Percentiles rank a stretch among this genome's conserved stretches.
Evolutionary conservation across 2,329 filamentous ascomycete species (phyloP).

Genomic region (Diaporthe helianthi): DNA sequence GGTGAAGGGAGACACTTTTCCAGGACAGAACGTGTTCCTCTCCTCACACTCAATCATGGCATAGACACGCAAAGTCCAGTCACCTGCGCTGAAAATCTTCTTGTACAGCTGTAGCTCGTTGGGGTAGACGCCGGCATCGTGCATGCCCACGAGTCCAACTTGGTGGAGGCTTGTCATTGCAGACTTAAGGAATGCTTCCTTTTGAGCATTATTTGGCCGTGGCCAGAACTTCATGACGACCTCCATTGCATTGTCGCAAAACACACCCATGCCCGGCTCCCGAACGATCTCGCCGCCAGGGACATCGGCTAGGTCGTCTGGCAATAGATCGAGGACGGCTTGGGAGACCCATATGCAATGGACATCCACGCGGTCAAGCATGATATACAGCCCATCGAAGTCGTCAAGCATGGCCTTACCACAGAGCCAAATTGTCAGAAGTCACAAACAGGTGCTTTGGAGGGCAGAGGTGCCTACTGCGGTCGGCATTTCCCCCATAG

Average conservation of each 20-base stretch:
- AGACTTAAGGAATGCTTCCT: constrained; percentile 60
- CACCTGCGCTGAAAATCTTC: constrained; percentile 49
- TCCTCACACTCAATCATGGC: constrained; percentile 72
- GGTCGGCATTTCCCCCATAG: constrained; percentile 69
- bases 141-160: constrained; percentile 71
- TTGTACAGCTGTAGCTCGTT: constrained; percentile 61
- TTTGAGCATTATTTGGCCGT: constrained; percentile 59
- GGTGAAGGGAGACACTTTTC: constrained; percentile 53
- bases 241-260: constrained; percentile 78
- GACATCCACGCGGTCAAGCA: constrained; percentile 74
- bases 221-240: constrained; percentile 64
- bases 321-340: constrained; percentile 67
- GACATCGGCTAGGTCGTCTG: constrained; percentile 56
- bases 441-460: neutral
- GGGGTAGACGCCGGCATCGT: constrained; percentile 70
- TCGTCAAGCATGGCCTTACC: constrained; percentile 60
- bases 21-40: constrained; percentile 69
- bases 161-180: constrained; percentile 70
- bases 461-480: constrained; percentile 54
- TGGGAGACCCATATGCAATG: constrained; percentile 75
- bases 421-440: neutral
- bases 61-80: constrained; percentile 70
- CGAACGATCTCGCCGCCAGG: constrained; percentile 70
- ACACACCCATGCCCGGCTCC: constrained; percentile 69
- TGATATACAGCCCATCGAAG: constrained; percentile 66